Percentiles rank a stretch among this genome's conserved stretches.
These are phyloP conservation scores for Nitzschia sp. DNA, from an alignment of 108 stramenopile species.

Conservation along the genomic window DNA sequence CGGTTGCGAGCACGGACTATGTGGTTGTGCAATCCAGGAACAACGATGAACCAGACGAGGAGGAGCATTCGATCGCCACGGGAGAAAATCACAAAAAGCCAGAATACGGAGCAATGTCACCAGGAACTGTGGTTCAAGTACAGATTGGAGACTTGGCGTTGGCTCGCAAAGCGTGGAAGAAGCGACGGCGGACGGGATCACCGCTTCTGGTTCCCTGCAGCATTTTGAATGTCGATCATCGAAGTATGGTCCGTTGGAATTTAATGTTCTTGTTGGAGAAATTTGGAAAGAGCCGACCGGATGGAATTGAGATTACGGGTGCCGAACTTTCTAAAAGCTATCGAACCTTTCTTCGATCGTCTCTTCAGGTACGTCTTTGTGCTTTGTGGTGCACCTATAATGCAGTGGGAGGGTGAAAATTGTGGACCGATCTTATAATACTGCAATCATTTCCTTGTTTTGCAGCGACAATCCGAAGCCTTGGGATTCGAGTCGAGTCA, in stretches of 20 bases:
- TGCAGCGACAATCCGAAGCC: constrained; percentile 52
- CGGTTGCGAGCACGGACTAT: neutral
- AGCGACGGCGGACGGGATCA: constrained; percentile 77
- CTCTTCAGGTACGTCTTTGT: constrained; percentile 43
- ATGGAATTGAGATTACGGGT: constrained; percentile 39
- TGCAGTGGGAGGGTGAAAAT: no score
- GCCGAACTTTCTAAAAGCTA: constrained; percentile 32
- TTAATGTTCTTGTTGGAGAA: constrained; percentile 63
- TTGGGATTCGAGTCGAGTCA: constrained; percentile 58
- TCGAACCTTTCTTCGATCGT: constrained; percentile 36
- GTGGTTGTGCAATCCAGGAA: constrained; percentile 3
- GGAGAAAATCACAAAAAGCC: neutral
- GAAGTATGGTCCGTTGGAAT: constrained; percentile 72
- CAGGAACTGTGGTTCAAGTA: constrained; percentile 66
- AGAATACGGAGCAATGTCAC: constrained; percentile 46
- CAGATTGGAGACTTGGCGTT: constrained; percentile 74
- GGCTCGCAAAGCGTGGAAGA: constrained; percentile 89
- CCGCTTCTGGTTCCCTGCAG: constrained; percentile 82
- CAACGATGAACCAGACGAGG: neutral
- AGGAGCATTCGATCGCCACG: neutral
- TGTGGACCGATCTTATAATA: no score
- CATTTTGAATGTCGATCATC: constrained; percentile 65
- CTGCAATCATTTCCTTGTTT: neutral
- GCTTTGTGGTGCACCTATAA: no score
- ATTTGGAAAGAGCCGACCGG: constrained; percentile 42